These are phyloP conservation scores for Diphasiastrum complanatum DNA, from an alignment of 83 land plant genomes.

Conservation along the genomic window DNA sequence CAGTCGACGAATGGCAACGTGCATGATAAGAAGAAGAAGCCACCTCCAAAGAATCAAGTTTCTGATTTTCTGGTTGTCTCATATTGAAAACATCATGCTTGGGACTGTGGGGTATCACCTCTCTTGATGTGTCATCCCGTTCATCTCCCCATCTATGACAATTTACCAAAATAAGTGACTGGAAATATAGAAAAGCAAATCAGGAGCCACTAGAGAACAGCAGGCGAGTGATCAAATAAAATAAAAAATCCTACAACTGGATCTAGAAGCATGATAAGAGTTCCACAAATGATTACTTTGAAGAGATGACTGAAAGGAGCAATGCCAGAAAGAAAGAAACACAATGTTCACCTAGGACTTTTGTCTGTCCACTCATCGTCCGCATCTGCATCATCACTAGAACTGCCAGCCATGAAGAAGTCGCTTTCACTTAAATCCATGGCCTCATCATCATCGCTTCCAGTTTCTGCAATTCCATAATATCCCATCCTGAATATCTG, in stretches of 20 bases:
- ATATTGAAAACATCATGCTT: background rate
- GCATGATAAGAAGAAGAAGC: background rate
- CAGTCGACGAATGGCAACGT: too few relatives aligned
- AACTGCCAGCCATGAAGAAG: conserved; percentile 76
- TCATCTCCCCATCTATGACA: conserved; percentile 30
- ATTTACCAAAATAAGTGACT: background rate
- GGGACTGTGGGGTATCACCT: conserved; percentile 16
- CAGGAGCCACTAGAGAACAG: background rate
- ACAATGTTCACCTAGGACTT: conserved; percentile 59
- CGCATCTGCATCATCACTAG: conserved; percentile 96
- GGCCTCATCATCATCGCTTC: conserved; percentile 93
- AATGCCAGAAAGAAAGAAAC: background rate
- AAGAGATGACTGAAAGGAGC: background rate
- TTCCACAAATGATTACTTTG: too few relatives aligned
- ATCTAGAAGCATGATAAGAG: too few relatives aligned
- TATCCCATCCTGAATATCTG: too few relatives aligned
- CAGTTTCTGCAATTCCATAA: conserved; percentile 98
- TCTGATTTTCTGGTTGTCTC: background rate
- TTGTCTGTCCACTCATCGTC: conserved; percentile 98
- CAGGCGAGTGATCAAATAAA: too few relatives aligned
- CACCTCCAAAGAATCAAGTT: background rate
- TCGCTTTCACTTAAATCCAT: conserved; percentile 80
- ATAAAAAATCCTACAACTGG: too few relatives aligned
- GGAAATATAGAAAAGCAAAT: background rate
- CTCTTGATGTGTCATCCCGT: conserved; percentile 28